These are phyloP conservation scores for Debaryomyces subglobosus DNA, from an alignment of 1,139 yeast species.

Conservation along the genomic window DNA sequence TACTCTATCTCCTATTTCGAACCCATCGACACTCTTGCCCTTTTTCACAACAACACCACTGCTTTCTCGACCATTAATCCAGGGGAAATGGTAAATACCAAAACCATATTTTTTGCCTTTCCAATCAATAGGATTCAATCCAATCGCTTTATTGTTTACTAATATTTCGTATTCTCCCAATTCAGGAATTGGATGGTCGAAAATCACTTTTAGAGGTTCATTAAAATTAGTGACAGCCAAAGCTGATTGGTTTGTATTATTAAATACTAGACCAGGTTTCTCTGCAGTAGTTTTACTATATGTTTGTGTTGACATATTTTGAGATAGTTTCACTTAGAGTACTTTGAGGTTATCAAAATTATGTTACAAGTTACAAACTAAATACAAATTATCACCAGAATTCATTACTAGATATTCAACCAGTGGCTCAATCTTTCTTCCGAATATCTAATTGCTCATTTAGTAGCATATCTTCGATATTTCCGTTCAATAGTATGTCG, in stretches of 20 bases:
- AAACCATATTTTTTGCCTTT: conserved; percentile 50
- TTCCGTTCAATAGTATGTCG: not conserved
- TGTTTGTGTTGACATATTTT: not conserved
- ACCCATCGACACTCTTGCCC: conserved; percentile 32
- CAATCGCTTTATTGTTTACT: conserved; percentile 43
- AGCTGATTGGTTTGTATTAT: not conserved
- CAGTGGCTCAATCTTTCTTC: not conserved
- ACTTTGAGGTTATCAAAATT: not conserved
- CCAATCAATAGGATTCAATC: conserved; percentile 55
- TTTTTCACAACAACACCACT: conserved; percentile 40
- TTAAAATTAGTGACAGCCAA: conserved; percentile 16
- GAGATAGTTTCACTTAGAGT: not conserved
- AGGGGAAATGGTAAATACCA: conserved; percentile 52
- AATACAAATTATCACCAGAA: not conserved
- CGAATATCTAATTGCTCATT: not conserved
- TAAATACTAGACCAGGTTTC: not conserved
- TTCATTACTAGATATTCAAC: not conserved
- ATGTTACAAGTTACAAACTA: not conserved
- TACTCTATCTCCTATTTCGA: conserved; percentile 37
- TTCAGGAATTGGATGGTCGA: conserved; percentile 20
- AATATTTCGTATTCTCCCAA: conserved; percentile 35
- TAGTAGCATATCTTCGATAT: not conserved
- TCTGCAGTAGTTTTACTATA: not conserved
- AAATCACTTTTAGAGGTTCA: conserved; percentile 20
- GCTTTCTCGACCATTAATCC: conserved; percentile 54